A percentile compares a stretch with the other conserved stretches of the same genome.
Evolutionary conservation across 345 rosid genomes (phyloP).

Genomic region (Acer campestre): DNA sequence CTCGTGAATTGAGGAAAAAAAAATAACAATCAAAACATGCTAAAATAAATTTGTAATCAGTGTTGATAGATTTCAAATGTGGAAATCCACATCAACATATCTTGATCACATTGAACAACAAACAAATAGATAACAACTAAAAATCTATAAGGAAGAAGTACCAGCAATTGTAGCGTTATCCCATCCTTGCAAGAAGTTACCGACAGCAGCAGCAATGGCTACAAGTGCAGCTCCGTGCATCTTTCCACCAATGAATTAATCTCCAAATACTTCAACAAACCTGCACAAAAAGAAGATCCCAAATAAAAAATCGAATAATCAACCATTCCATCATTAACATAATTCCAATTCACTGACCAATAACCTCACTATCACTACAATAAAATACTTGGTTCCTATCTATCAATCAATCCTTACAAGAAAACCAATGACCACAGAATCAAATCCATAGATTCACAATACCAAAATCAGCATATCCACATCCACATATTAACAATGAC

Average conservation of each 20-base stretch:
- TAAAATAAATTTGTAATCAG: not conserved
- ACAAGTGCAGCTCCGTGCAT: constrained; percentile 87
- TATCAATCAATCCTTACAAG: not conserved
- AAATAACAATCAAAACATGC: no score
- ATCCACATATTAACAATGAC: not conserved
- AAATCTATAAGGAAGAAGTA: constrained; percentile 26
- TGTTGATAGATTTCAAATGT: not conserved
- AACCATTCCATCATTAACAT: not conserved
- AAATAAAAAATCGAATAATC: constrained; percentile 15
- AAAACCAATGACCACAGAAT: not conserved
- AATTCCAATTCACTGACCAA: constrained; percentile 20
- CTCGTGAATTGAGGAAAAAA: not conserved
- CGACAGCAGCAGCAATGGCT: constrained; percentile 89
- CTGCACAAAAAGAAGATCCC: constrained; percentile 28
- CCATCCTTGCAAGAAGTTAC: constrained; percentile 99
- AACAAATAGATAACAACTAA: constrained; percentile 12
- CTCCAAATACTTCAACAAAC: constrained; percentile 17
- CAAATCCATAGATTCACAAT: constrained; percentile 1
- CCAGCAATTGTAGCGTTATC: constrained; percentile 99
- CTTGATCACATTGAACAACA: constrained; percentile 5
- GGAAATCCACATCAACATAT: not conserved
- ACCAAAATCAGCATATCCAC: not conserved
- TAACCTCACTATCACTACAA: not conserved
- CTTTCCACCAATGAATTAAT: constrained; percentile 31
- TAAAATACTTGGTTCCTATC: not conserved